Percentiles rank a stretch among this genome's conserved stretches.
Conservation (phyloP, 495 filamentous ascomycete genomes). For the Ascodesmis nigricans region DNA sequence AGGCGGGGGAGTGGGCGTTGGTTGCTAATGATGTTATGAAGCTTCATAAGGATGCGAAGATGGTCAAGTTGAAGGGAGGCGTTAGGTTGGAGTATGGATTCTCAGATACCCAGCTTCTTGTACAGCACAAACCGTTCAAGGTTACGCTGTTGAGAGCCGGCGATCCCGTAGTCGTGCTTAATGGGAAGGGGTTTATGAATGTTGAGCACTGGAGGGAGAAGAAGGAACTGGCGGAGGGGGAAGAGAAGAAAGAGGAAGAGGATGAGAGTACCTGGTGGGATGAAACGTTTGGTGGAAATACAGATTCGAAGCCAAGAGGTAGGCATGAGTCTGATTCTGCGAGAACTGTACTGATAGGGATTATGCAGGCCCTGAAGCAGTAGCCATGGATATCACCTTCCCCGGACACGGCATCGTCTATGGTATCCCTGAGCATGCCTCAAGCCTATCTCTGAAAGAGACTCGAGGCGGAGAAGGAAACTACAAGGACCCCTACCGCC, state of each 20-base stretch:
- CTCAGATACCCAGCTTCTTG: conserved; percentile 47
- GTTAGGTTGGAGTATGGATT: conserved; percentile 42
- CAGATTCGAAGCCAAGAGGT: conserved; percentile 72
- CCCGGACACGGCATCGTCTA: conserved; percentile 79
- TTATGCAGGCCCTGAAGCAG: conserved; percentile 50
- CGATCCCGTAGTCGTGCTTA: conserved; percentile 64
- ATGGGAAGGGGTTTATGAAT: conserved; percentile 68
- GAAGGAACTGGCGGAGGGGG: conserved; percentile 37
- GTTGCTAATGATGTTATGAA: conserved; percentile 52
- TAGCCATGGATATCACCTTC: conserved; percentile 79
- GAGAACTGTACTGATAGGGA: conserved; percentile 4
- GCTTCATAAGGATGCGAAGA: conserved; percentile 28
- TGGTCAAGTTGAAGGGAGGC: conserved; percentile 22
- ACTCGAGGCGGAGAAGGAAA: conserved; percentile 72
- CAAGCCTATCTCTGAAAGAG: conserved; percentile 65
- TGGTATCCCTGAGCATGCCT: conserved; percentile 86
- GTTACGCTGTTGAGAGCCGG: conserved; percentile 71
- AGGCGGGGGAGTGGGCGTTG: conserved; percentile 65
- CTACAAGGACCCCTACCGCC: conserved; percentile 75
- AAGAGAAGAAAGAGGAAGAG: conserved; percentile 30
- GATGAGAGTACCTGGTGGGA: conserved; percentile 96
- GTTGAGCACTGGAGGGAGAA: conserved; percentile 91
- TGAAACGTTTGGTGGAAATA: conserved; percentile 80
- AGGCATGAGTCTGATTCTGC: neutral
- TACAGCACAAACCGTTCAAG: conserved; percentile 60